Base-by-base conservation (phyloP, 1,284 basidiomycete genomes). In the Stereum hirsutum region DNA sequence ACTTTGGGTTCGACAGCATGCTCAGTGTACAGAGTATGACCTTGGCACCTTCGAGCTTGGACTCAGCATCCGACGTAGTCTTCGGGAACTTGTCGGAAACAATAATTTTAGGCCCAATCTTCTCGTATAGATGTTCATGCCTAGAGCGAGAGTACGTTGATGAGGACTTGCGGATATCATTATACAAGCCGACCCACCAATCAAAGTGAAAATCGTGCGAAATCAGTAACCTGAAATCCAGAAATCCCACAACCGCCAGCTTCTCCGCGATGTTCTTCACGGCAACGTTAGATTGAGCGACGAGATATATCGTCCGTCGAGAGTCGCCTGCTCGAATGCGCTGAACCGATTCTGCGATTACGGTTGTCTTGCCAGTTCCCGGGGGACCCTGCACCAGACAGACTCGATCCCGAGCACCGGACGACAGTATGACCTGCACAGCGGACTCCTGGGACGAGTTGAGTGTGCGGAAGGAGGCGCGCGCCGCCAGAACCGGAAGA, bases 1-100 rank as follows among this genome's bases (percentile, higher is more conserved):
- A 28, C 4, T 49, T 14, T 0, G 17, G 28, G 47, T 68, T 70
- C 2, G 81, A 78, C 0, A 89, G 68, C 81, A 87, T 89, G 54
- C 70, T 70, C 0, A 87, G 58, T 8, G 86, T 89, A 54, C 79
- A 85, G 1, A 89, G 63, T 17, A 88, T 68, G 3, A 88, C 75
- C 52, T 66, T 61, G 39, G 64, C 65, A 20, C 58, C 71, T 39
- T 59, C 52, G 7, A 77, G 43, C 32, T 14, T 3, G 20, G 41
- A 25, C 17, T 20, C 39, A 10, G 30, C 24, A n/a, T 49, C 48
- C n/a, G 35, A 30, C 10, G 33, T 49, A 36, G 26, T 30, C 11
- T 39, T 41, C 0, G 46, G 42, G 1, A 85, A 75, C 0, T 51
- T 43, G 43, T 70, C 61, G 8, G 79, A 78, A 6, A 61, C 54